Conservation (phyloP, 805 yeast genomes). For the Nakazawaea wickerhamii region DNA sequence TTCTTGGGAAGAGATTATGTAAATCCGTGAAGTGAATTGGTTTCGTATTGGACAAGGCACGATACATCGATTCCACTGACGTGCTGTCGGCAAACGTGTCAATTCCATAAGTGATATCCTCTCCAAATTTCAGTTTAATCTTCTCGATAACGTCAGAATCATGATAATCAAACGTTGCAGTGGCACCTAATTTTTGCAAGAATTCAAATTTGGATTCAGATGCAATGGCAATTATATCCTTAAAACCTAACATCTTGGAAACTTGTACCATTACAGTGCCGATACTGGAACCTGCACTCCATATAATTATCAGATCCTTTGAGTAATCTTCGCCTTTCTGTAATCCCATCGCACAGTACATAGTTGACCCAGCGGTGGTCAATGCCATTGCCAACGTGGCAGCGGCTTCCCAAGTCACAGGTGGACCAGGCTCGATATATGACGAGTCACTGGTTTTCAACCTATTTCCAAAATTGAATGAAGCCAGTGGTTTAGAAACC, state of each 20-base stretch:
- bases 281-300: constrained; percentile 65
- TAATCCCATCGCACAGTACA: constrained; percentile 39
- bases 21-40: constrained; percentile 33
- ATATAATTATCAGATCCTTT: constrained; percentile 39
- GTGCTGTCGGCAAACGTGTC: constrained; percentile 25
- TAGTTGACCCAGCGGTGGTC: constrained; percentile 44
- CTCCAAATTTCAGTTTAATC: constrained; percentile 25
- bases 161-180: constrained; percentile 28
- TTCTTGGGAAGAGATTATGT: neutral
- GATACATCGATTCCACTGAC: constrained; percentile 20
- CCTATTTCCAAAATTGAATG: neutral
- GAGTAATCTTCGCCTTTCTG: constrained; percentile 20
- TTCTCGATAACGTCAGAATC: constrained; percentile 24
- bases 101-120: constrained; percentile 24
- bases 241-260: constrained; percentile 38
- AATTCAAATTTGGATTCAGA: constrained; percentile 20
- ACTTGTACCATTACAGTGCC: constrained; percentile 56
- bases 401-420: constrained; percentile 59
- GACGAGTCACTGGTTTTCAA: neutral
- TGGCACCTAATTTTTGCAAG: constrained; percentile 29
- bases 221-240: constrained; percentile 27
- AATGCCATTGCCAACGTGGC: constrained; percentile 51
- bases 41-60: constrained; percentile 28
- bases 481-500: constrained; percentile 13
- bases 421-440: constrained; percentile 28